Percentiles rank a stretch among this genome's conserved stretches.
These are phyloP conservation scores for Nectriaceae sp. DNA, from an alignment of 2,329 filamentous ascomycete genomes.

Conservation along the genomic window DNA sequence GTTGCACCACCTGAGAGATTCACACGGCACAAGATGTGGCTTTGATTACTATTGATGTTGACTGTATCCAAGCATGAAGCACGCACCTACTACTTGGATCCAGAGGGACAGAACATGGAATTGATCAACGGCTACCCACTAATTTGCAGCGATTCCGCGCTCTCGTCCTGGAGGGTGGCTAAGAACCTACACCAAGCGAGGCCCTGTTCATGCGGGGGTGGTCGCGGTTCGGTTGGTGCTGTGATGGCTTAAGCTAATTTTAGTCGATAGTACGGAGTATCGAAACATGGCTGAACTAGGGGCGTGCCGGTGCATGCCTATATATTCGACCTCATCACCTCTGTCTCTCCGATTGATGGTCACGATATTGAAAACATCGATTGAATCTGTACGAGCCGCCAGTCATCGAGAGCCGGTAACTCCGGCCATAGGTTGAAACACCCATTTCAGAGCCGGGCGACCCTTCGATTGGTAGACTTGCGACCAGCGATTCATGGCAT, in stretches of 20 bases:
- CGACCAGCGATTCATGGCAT: not conserved
- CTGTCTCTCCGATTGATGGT: not conserved
- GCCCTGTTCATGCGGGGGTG: not conserved
- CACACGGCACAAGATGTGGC: constrained; percentile 13
- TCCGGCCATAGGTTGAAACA: constrained; percentile 2
- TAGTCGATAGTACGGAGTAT: constrained; percentile 15
- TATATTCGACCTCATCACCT: constrained; percentile 11
- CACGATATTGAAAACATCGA: not conserved
- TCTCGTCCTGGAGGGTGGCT: not conserved
- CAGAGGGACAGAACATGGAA: constrained; percentile 3
- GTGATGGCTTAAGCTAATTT: constrained; percentile 18
- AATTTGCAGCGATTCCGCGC: not conserved
- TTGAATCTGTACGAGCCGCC: constrained; percentile 1
- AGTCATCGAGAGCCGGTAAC: not conserved
- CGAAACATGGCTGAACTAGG: constrained; percentile 15
- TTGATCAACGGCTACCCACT: constrained; percentile 4
- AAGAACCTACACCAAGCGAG: not conserved
- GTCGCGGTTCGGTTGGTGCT: not conserved
- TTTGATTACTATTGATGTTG: constrained; percentile 2
- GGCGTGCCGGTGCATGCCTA: constrained; percentile 2
- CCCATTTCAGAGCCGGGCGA: constrained; percentile 1
- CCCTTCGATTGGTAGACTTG: not conserved
- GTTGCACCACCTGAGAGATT: constrained; percentile 17
- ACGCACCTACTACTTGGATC: constrained; percentile 3
- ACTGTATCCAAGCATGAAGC: not conserved